These are phyloP conservation scores for Neofusicoccum ribis DNA, from an alignment of 2,329 filamentous ascomycete genomes.

Conservation along the genomic window DNA sequence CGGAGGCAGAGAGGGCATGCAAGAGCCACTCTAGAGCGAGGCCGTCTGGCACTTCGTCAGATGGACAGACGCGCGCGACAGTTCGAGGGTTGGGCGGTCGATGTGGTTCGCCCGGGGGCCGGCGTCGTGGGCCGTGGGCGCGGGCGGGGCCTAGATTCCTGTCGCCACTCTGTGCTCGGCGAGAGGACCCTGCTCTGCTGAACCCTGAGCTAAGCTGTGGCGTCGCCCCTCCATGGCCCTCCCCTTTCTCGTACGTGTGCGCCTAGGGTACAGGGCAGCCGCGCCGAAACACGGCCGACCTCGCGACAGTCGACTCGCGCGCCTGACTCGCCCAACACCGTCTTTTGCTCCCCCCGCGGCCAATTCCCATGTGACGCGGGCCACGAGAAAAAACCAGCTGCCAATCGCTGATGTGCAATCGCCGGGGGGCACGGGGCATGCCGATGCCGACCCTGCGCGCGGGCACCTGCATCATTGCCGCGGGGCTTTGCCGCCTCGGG, in stretches of 20 bases:
- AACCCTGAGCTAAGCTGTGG: constrained; percentile 9
- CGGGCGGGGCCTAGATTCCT: constrained; percentile 7
- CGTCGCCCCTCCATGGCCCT: background rate
- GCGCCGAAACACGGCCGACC: constrained; percentile 14
- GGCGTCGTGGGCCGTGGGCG: background rate
- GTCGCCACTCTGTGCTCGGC: constrained; percentile 7
- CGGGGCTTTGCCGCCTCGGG: background rate
- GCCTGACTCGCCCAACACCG: constrained; percentile 10
- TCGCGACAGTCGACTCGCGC: background rate
- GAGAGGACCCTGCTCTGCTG: constrained; percentile 8
- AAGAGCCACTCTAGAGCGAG: background rate
- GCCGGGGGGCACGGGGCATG: background rate
- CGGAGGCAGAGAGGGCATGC: background rate
- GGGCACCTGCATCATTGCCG: constrained; percentile 2
- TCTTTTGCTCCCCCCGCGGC: constrained; percentile 1
- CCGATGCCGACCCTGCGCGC: background rate
- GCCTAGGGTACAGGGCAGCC: background rate
- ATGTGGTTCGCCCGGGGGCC: background rate
- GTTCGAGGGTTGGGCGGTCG: background rate
- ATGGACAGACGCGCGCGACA: background rate
- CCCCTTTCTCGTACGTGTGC: background rate
- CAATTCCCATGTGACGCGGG: constrained; percentile 16
- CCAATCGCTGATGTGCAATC: background rate
- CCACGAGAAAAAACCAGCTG: constrained; percentile 13
- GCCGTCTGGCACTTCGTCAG: background rate